phyloP scores from a whole-genome alignment of 2,329 filamentous ascomycete species.

The Colletotrichum costaricense region DNA sequence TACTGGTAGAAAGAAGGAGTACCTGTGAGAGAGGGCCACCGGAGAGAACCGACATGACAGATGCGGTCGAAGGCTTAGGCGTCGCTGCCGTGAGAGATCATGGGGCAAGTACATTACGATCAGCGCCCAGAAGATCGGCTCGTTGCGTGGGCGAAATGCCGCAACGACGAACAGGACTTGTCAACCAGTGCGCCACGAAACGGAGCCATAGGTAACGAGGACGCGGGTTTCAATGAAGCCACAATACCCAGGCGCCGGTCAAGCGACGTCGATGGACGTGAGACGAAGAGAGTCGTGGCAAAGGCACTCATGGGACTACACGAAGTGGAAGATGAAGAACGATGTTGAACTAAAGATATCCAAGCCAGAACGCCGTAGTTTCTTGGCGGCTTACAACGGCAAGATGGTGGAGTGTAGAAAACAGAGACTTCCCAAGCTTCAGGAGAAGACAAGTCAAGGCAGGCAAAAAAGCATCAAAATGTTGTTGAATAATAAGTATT shows the following conservation, averaged over 20 bases:
- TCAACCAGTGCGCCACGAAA: background rate
- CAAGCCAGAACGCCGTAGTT: background rate
- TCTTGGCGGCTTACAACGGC: background rate
- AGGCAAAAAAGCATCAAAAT: background rate
- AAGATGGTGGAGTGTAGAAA: background rate
- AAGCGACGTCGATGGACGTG: background rate
- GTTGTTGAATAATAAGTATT: background rate
- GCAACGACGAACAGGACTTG: background rate
- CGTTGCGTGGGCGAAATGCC: background rate
- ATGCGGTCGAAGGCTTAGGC: background rate
- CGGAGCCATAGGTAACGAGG: background rate
- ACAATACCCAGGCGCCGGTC: background rate
- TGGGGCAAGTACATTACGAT: background rate
- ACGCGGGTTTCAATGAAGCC: background rate
- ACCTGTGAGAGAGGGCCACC: conserved; percentile 69
- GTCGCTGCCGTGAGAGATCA: background rate
- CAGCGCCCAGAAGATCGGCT: background rate
- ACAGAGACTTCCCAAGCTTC: background rate
- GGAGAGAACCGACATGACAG: background rate
- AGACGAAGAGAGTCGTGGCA: background rate
- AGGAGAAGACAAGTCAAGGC: background rate
- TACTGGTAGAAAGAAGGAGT: conserved; percentile 95
- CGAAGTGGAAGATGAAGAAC: background rate
- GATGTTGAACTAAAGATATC: background rate
- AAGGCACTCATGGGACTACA: too few species aligned